Evolutionary conservation across 768 basidiomycete species (phyloP).

Genomic region (Russula lepida): DNA sequence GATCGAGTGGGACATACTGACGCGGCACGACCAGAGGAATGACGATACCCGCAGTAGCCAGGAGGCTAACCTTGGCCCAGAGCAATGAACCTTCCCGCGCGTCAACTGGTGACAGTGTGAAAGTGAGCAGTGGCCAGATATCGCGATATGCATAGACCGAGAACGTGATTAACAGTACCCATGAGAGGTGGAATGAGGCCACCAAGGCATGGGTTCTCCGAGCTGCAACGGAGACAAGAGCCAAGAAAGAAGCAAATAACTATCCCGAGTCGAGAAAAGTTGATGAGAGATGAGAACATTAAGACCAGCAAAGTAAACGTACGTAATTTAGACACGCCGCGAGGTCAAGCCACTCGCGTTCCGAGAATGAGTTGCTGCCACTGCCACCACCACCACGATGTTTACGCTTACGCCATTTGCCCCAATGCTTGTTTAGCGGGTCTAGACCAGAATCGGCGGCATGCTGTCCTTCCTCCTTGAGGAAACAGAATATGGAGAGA

Average conservation of each 20-base stretch:
- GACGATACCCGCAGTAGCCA: constrained; percentile 37
- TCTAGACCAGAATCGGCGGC: not conserved
- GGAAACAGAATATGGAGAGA: constrained; percentile 39
- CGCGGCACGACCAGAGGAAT: constrained; percentile 51
- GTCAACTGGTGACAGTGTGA: constrained; percentile 43
- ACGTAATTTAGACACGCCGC: constrained; percentile 30
- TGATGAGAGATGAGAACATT: not conserved
- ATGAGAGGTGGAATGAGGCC: constrained; percentile 39
- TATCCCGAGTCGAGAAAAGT: not conserved
- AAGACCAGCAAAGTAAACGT: constrained; percentile 11
- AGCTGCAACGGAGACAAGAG: constrained; percentile 17
- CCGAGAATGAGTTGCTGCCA: not conserved
- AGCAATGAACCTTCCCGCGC: constrained; percentile 38
- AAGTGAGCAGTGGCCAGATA: constrained; percentile 52
- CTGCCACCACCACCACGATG: not conserved
- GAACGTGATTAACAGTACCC: constrained; percentile 41
- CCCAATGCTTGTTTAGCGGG: constrained; percentile 24
- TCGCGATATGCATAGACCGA: constrained; percentile 48
- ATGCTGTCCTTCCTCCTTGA: constrained; percentile 27
- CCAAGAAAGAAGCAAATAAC: constrained; percentile 22
- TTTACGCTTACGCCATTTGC: constrained; percentile 25
- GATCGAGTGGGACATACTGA: constrained; percentile 50
- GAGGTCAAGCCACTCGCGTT: constrained; percentile 17
- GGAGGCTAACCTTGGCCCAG: constrained; percentile 45
- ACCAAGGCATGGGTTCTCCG: not conserved